Evolutionary conservation across 495 filamentous ascomycete genomes (phyloP).

Genomic region (Tricharina praecox): DNA sequence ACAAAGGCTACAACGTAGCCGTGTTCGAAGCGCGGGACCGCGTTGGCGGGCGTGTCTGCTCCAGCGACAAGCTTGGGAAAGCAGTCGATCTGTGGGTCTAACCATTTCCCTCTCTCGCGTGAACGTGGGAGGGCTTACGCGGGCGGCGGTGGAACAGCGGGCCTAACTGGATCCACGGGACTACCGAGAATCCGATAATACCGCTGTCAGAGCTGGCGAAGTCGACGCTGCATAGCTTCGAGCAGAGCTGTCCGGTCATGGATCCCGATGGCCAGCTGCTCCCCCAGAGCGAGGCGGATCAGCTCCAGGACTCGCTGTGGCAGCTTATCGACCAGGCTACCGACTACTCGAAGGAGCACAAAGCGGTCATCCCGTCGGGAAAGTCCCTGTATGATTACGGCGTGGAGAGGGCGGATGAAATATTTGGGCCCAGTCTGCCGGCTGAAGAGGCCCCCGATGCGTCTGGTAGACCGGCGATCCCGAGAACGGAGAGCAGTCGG

Average conservation of each 20-base stretch:
- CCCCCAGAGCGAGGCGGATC: conserved; percentile 34
- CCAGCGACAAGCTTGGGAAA: conserved; percentile 28
- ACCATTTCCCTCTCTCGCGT: conserved; percentile 1
- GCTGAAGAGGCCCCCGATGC: too few relatives aligned
- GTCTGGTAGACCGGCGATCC: conserved; percentile 8
- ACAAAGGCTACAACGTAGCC: conserved; percentile 64
- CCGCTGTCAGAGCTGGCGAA: conserved; percentile 54
- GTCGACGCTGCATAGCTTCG: conserved; percentile 42
- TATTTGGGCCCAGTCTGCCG: conserved; percentile 16
- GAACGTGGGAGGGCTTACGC: conserved; percentile 6
- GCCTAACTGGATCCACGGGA: conserved; percentile 93
- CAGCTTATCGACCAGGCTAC: conserved; percentile 62
- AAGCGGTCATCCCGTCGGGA: conserved; percentile 43
- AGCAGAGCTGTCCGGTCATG: conserved; percentile 40
- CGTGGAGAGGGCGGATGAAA: conserved; percentile 33
- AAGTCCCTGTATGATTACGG: conserved; percentile 69
- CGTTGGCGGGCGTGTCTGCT: conserved; percentile 60
- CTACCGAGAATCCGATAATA: conserved; percentile 66
- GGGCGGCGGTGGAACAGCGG: conserved; percentile 44
- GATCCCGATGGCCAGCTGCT: conserved; percentile 46
- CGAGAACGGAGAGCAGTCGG: conserved; percentile 12
- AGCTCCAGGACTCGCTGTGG: conserved; percentile 54
- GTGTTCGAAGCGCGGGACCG: conserved; percentile 73
- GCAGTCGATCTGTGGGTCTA: conserved; percentile 37
- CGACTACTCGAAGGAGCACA: conserved; percentile 53